phyloP scores from a whole-genome alignment of 1,284 basidiomycete species.

The Phellopilus nigrolimitatus region DNA sequence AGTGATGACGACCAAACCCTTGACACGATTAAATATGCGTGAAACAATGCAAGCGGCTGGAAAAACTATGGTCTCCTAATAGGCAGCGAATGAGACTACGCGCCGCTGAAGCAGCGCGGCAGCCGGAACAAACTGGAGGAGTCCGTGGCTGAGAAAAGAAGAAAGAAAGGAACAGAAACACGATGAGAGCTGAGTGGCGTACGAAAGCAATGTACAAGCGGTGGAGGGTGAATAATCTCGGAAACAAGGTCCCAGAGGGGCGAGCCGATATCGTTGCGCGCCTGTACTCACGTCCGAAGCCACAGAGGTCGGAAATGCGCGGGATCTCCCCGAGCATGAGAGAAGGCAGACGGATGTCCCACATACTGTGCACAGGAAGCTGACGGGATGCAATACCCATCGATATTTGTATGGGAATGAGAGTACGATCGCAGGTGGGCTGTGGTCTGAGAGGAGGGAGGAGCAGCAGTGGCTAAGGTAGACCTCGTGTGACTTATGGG shows the following conservation, averaged over 20 bases:
- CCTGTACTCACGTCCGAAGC: conserved; percentile 12
- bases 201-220: conserved; percentile 6
- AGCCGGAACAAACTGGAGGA: too few species aligned
- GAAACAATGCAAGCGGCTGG: conserved; percentile 7
- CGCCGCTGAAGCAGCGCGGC: too few species aligned
- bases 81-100: background rate
- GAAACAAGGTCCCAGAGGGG: background rate
- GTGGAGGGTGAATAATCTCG: background rate
- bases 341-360: conserved; percentile 2
- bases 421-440: conserved; percentile 58
- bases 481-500: conserved; percentile 53
- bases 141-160: conserved; percentile 4
- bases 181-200: background rate
- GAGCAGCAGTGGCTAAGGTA: conserved; percentile 48
- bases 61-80: conserved; percentile 1
- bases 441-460: conserved; percentile 31
- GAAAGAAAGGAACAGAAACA: background rate
- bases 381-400: conserved; percentile 1
- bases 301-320: conserved; percentile 10
- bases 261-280: background rate
- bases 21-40: conserved; percentile 14
- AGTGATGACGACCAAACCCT: conserved; percentile 4
- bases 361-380: conserved; percentile 4
- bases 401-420: conserved; percentile 45
- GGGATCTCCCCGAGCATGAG: conserved; percentile 4